Evolutionary conservation across 192 early-diverging fungal species (phyloP).

Genomic region (Phlyctochytrium arcticum): DNA sequence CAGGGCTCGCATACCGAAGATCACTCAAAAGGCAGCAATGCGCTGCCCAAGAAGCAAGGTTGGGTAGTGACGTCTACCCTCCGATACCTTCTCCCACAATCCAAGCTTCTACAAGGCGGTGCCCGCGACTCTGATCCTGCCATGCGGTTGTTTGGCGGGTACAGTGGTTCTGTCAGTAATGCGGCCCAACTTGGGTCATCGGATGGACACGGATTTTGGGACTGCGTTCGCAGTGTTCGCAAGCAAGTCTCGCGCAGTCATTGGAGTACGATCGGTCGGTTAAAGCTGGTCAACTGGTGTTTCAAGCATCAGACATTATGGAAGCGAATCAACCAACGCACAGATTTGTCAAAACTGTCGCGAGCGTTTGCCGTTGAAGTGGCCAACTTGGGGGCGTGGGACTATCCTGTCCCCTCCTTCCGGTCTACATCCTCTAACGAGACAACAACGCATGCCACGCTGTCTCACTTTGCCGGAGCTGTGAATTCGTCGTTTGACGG

Average conservation of each 20-base stretch:
- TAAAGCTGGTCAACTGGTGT: constrained; percentile 43
- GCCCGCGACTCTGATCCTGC: constrained; percentile 39
- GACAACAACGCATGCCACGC: constrained; percentile 2
- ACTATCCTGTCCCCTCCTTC: constrained; percentile 27
- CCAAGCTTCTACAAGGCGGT: constrained; percentile 40
- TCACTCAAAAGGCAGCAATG: constrained; percentile 7
- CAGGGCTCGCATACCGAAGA: too few species aligned
- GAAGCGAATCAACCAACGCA: constrained; percentile 27
- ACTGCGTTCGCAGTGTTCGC: constrained; percentile 32
- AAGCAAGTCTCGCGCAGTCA: constrained; percentile 15
- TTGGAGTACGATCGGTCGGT: constrained; percentile 26
- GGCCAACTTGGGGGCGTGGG: constrained; percentile 52
- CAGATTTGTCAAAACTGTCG: constrained; percentile 30
- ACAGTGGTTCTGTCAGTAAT: constrained; percentile 38
- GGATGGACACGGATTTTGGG: constrained; percentile 32
- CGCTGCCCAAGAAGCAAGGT: constrained; percentile 39
- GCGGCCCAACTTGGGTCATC: constrained; percentile 14
- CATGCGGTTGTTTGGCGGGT: constrained; percentile 42
- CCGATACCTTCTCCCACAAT: constrained; percentile 41
- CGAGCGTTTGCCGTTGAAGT: constrained; percentile 42
- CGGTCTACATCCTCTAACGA: constrained; percentile 8
- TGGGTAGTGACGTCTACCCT: constrained; percentile 45
- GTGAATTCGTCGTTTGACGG: constrained; percentile 45
- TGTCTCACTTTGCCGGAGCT: constrained; percentile 36
- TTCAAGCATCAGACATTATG: constrained; percentile 41